Evolutionary conservation across 75 land plant genomes (phyloP), one percentile per base, ranked within the genome.

Genomic region (Pinus albicaulis): DNA sequence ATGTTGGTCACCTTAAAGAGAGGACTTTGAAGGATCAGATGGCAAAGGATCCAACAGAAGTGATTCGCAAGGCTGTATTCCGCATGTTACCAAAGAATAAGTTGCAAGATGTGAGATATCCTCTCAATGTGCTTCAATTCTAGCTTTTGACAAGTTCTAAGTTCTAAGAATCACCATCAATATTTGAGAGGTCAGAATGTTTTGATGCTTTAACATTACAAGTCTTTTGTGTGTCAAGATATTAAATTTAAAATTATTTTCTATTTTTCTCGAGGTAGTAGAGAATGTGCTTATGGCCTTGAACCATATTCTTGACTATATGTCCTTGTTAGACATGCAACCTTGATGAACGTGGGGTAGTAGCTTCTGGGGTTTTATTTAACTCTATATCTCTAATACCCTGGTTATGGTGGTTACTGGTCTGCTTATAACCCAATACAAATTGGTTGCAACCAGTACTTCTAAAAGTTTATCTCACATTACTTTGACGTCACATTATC

Each of bases 1-100:
- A 94, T 76, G 70, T 94, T 20, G 99, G 99, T 41, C 83, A 93
- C 80, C 83, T 96, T 16, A 96, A 96, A 80, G 88, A 93, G 82
- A 88, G 96, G 82, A 93, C 78, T 66, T 81, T 96, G 62, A 96
- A 90, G 76, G 91, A 93, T 36, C 96, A 93, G 86, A 76, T 96
- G 82, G 86, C 69, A 48, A 92, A 84, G 79, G 97, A 96, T 76
- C 92, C 99, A 41, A 92, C 94, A 3, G 94, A 91, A 85, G 96
- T 91, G 23, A 90, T 96, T 23, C 94, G 97, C 34, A 96, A 96
- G 85, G 99, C 99, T 78, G 99, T 96, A 48, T 48, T 88, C 17
- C 92, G 99, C 60, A 96, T 96, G 99, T 92, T 96, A 69, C 99
- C 99, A 11, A 82, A 89, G 72, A 96, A 96, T 78, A 96, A 88